Base-by-base conservation (phyloP, 768 basidiomycete genomes). In the Leucogyrophana mollusca region DNA sequence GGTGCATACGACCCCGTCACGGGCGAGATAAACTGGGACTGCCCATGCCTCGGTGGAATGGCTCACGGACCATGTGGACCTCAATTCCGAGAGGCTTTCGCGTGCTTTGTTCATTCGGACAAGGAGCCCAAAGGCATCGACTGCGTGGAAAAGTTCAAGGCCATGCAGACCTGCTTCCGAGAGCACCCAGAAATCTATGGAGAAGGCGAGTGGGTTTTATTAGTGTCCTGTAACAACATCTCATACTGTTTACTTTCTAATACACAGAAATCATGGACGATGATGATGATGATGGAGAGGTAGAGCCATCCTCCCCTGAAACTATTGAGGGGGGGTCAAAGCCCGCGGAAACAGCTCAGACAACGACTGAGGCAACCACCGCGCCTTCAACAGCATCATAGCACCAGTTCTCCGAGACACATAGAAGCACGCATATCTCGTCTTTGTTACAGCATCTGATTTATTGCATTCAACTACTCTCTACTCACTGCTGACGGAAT, bases 1-100 rank as follows among this genome's bases (percentile, higher is more conserved):
- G 78, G 78, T 32, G 95, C 96, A 4, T 98, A 80, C 75, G 88
- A 99, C 69, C 94, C 94, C 16, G 93, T 82, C 52, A 99, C 96
- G 2, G 96, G 96, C 35, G 94, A 97, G 77, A 98, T 99, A 59
- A 99, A 99, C 72, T 99, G 96, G 96, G 96, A 97, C 62, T 99
- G 96, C 66, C 93, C 96, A 1, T 98, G 96, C 65, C 82, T 99
- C 7, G 96, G 96, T 24, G 96, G 96, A 40, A 97, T 99, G 96
- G 95, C 95, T 9, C 77, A 98, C 60, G 95, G 96, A 5, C 93
- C 94, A 9, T 99, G 96, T 59, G 96, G 96, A 8, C 76, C 78
- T 50, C 78, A 97, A 55, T 99, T 99, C 74, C 84, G 86, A 52
- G 90, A 86, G 51, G 95, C 96, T 1, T 99, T 99, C 70, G 91